Evolutionary conservation across 305 asterid species (phyloP), one percentile per base, ranked within the genome.

Genomic region (Fraxinus velutina): DNA sequence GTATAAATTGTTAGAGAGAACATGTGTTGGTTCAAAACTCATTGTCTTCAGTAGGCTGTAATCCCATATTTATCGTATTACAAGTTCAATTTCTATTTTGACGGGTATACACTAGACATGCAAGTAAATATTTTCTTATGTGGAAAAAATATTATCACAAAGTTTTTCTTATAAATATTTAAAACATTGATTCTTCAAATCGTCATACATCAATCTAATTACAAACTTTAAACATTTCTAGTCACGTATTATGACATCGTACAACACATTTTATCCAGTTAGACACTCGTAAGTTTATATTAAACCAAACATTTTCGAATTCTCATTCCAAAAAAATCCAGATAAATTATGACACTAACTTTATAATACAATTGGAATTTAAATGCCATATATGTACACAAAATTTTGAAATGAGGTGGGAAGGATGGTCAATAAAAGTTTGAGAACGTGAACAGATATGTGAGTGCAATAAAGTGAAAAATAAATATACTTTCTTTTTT

Each of bases 401-500:
- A 52, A 55, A 15, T 55, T 39, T 15, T 55, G 64, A 55, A 55
- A 55, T 55, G 24, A n/a, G 64, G 24, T 55, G 64, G 22, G 24
- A 17, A 55, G 24, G 0, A 6, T 55, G 64, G 64, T 55, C 24
- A 55, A 17, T 17, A 55, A 55, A 55, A 55, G 64, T 55, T 55
- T 55, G 64, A 55, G 64, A 55, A 55, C 64, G 64, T 55, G 64
- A 55, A 55, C 64, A 55, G 64, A 52, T 52, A 52, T 52, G 5
- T 52, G 64, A 52, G 17, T 55, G 66, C 66, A 17, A 12, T 44
- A 44, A 87, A 86, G 88, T 27, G 62, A 33, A 39, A 57, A 29
- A 74, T 37, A 75, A 32, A 79, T 79, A 76, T 79, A 81, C 71
- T 79, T 50, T 34, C 77, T 68, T 84, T 82, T 83, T 82, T 79